Conservation (phyloP, 371 early-diverging fungal genomes). For the Apophysomyces ossiformis region DNA sequence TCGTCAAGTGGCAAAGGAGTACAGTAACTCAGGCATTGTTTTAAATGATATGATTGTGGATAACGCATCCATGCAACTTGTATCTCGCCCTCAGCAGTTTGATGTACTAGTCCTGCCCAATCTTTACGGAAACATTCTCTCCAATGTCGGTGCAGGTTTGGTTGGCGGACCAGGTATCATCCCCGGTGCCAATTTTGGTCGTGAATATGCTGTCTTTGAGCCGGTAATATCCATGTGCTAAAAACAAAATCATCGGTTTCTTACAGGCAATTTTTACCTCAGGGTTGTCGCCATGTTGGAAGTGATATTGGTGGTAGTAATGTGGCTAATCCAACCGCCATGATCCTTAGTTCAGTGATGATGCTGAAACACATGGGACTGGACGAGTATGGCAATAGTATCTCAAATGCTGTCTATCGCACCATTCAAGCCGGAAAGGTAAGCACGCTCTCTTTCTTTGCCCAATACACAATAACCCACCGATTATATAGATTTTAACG, state of each 20-base stretch:
- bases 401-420: constrained; percentile 71
- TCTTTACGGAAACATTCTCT: constrained; percentile 97
- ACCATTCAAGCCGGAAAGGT: constrained; percentile 48
- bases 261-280: not conserved
- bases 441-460: not conserved
- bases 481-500: not conserved
- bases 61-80: constrained; percentile 98
- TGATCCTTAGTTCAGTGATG: constrained; percentile 89
- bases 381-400: constrained; percentile 81
- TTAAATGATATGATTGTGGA: constrained; percentile 98
- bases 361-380: constrained; percentile 93
- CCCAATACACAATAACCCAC: no score
- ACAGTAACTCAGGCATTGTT: constrained; percentile 84
- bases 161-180: constrained; percentile 95
- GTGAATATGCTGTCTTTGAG: constrained; percentile 95
- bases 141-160: constrained; percentile 95
- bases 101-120: constrained; percentile 98
- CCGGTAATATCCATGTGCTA: constrained; percentile 56
- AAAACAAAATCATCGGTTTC: not conserved
- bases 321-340: constrained; percentile 90
- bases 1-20: constrained; percentile 92
- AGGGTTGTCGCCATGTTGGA: constrained; percentile 95
- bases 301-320: constrained; percentile 90
- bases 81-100: constrained; percentile 94
- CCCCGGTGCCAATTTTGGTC: constrained; percentile 96